A percentile compares a stretch with the other conserved stretches of the same genome.
These are phyloP conservation scores for Apiotrichum sp. DNA, from an alignment of 1,284 basidiomycete species.

Conservation along the genomic window DNA sequence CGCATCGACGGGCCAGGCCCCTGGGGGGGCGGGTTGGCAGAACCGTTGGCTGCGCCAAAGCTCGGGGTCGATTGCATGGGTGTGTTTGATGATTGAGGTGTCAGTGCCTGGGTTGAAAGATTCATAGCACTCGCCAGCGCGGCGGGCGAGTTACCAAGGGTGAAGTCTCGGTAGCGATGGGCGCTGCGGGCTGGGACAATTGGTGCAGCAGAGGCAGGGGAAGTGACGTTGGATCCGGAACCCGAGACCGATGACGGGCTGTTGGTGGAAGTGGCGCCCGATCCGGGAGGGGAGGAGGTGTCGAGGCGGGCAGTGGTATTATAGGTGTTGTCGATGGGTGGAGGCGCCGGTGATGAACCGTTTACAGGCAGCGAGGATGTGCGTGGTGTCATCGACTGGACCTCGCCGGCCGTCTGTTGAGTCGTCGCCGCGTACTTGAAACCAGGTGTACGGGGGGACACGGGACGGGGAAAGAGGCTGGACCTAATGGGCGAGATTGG, in stretches of 20 bases:
- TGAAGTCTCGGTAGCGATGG: constrained; percentile 17
- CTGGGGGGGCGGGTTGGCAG: neutral
- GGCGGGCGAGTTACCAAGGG: constrained; percentile 9
- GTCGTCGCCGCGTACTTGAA: neutral
- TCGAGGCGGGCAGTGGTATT: constrained; percentile 14
- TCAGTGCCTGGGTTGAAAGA: constrained; percentile 8
- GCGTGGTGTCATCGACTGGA: neutral
- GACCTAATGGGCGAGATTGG: neutral
- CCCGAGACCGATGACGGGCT: neutral
- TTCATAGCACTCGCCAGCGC: constrained; percentile 11
- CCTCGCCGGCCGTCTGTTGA: neutral
- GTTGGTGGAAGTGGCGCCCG: constrained; percentile 1
- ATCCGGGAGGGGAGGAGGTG: neutral
- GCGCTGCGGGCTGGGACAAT: constrained; percentile 16
- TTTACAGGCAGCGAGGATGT: constrained; percentile 1
- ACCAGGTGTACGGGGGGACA: neutral
- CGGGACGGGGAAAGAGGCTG: neutral
- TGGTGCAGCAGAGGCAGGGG: constrained; percentile 3
- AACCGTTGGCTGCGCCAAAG: constrained; percentile 1
- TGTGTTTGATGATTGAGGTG: neutral
- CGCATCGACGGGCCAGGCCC: neutral
- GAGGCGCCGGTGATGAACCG: no score
- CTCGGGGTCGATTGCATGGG: constrained; percentile 1
- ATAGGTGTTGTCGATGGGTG: constrained; percentile 13
- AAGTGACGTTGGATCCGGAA: neutral